Evolutionary conservation across 2,329 filamentous ascomycete genomes (phyloP).

Genomic region (Onygenales sp.): DNA sequence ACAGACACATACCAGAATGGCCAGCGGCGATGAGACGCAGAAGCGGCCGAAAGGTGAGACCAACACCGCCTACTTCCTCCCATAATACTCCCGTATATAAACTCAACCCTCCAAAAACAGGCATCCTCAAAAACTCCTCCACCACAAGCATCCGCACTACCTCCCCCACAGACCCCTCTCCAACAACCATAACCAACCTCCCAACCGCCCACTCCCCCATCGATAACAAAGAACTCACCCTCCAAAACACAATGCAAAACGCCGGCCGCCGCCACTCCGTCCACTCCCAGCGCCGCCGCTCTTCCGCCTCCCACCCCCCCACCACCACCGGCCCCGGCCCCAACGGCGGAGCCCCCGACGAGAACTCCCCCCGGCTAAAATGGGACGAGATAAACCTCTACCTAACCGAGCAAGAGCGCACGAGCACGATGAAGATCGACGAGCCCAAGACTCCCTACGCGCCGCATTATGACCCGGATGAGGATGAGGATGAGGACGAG

Average conservation of each 20-base stretch:
- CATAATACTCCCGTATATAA: not conserved
- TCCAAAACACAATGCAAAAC: constrained; percentile 91
- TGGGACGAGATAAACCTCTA: constrained; percentile 99
- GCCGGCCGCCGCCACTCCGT: constrained; percentile 70
- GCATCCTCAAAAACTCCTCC: constrained; percentile 78
- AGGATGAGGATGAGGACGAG: constrained; percentile 67
- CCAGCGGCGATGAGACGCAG: constrained; percentile 24
- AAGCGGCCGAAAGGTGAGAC: constrained; percentile 33
- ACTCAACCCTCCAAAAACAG: constrained; percentile 37
- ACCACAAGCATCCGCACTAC: constrained; percentile 24
- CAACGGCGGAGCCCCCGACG: constrained; percentile 35
- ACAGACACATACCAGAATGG: constrained; percentile 11
- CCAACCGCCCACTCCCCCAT: constrained; percentile 22
- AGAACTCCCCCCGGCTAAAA: constrained; percentile 68
- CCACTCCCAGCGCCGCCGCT: constrained; percentile 57
- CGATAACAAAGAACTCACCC: constrained; percentile 73
- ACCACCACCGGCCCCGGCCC: constrained; percentile 2
- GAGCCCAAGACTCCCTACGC: constrained; percentile 98
- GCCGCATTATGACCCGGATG: constrained; percentile 77
- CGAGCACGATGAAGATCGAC: constrained; percentile 95
- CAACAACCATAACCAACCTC: constrained; percentile 22
- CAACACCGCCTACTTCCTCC: not conserved
- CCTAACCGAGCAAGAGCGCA: constrained; percentile 90
- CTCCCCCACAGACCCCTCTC: constrained; percentile 23
- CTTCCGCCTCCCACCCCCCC: constrained; percentile 36